Conservation (phyloP, 306 rosid genomes). For the Prunus fruticosa region DNA sequence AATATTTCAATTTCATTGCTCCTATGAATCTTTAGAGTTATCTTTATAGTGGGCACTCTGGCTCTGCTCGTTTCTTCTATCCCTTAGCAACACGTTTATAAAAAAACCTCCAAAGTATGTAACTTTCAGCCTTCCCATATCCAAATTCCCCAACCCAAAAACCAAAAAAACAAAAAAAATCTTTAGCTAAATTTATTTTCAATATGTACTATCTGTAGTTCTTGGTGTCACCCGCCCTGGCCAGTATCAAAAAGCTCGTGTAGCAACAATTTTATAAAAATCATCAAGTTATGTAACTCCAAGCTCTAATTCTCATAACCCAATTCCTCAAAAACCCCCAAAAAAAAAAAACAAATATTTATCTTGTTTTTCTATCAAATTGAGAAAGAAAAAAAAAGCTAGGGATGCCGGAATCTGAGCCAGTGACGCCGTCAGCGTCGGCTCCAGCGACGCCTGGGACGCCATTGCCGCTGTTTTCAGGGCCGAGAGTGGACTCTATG, state of each 20-base stretch:
- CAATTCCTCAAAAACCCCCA: background rate
- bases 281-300: constrained; percentile 42
- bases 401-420: constrained; percentile 56
- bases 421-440: constrained; percentile 54
- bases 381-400: background rate
- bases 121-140: constrained; percentile 27
- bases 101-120: constrained; percentile 63
- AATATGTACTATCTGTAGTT: background rate
- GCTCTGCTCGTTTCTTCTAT: constrained; percentile 30
- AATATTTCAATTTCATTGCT: background rate
- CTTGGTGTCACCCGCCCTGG: constrained; percentile 24
- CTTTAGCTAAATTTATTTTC: background rate
- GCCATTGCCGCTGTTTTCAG: constrained; percentile 72
- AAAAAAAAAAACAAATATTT: background rate
- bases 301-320: constrained; percentile 7
- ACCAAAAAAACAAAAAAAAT: background rate
- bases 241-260: constrained; percentile 13
- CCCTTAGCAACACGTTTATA: constrained; percentile 61
- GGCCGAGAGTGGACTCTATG: constrained; percentile 65
- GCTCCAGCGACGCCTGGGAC: constrained; percentile 75
- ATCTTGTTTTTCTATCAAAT: background rate
- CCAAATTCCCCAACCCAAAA: constrained; percentile 1
- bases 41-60: constrained; percentile 39
- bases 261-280: constrained; percentile 37
- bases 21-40: background rate